These are phyloP conservation scores for Cladosporium sp. DNA, from an alignment of 2,329 filamentous ascomycete genomes.

Conservation along the genomic window DNA sequence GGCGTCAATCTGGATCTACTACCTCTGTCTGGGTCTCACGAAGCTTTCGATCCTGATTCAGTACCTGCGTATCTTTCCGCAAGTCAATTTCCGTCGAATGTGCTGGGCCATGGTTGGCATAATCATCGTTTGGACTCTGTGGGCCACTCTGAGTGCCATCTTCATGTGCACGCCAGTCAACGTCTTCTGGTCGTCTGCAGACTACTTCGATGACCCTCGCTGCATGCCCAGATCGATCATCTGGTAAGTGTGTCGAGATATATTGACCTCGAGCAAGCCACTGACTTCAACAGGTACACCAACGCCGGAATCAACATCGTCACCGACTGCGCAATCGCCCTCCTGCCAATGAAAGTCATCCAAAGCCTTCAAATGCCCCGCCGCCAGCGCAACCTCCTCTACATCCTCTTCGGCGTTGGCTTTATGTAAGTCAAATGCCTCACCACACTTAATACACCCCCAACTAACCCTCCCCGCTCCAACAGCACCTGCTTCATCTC, in stretches of 20 bases:
- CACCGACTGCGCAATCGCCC: background rate
- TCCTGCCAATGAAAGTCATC: background rate
- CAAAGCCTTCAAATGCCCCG: background rate
- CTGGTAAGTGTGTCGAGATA: background rate
- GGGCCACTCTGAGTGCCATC: slow-evolving; percentile 24
- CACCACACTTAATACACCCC: background rate
- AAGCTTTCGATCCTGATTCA: slow-evolving; percentile 19
- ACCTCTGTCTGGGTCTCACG: slow-evolving; percentile 11
- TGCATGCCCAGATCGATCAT: slow-evolving; percentile 3
- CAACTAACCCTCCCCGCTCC: slow-evolving; percentile 18
- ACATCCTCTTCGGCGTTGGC: slow-evolving; percentile 22
- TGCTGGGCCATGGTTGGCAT: background rate
- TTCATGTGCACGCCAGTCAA: slow-evolving; percentile 27
- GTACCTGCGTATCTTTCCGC: slow-evolving; percentile 16
- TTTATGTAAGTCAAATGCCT: slow-evolving; percentile 19
- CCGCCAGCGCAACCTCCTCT: slow-evolving; percentile 26
- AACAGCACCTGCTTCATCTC: slow-evolving; percentile 20
- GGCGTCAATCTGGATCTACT: slow-evolving; percentile 14
- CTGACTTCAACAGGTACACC: background rate
- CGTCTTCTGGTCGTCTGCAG: slow-evolving; percentile 22
- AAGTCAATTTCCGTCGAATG: slow-evolving; percentile 11
- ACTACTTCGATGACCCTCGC: slow-evolving; percentile 3
- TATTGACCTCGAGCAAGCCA: background rate
- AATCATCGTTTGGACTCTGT: slow-evolving; percentile 17
- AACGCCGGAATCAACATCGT: background rate